Evolutionary conservation across 352 stramenopile species (phyloP).

Genomic region (Saprolegnia diclina): DNA sequence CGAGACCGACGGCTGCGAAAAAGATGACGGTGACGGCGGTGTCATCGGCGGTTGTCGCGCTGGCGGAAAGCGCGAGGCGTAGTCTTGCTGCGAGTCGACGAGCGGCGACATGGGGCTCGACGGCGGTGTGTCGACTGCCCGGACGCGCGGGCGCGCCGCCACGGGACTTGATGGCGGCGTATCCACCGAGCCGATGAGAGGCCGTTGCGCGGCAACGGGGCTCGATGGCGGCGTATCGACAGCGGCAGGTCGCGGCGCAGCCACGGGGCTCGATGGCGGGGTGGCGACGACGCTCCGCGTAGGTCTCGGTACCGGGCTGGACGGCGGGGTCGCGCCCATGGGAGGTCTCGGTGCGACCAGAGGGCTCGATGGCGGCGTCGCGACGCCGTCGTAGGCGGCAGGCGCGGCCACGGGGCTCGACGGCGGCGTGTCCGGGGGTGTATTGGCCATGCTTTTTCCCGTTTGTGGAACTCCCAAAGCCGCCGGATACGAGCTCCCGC

Average conservation of each 20-base stretch:
- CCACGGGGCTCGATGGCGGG: constrained; percentile 20
- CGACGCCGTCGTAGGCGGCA: constrained; percentile 44
- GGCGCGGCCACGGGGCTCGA: constrained; percentile 42
- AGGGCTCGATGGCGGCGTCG: constrained; percentile 28
- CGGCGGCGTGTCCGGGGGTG: constrained; percentile 52
- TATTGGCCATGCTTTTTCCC: background rate
- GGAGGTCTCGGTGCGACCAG: constrained; percentile 24
- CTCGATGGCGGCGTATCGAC: constrained; percentile 9
- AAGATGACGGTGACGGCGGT: constrained; percentile 46
- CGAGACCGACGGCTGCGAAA: constrained; percentile 67
- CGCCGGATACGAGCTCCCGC: background rate
- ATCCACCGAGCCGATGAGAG: background rate
- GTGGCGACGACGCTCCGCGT: background rate
- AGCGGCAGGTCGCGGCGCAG: background rate
- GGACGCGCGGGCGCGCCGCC: background rate
- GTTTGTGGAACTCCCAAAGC: background rate
- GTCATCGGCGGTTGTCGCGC: constrained; percentile 16
- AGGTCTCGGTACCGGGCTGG: constrained; percentile 22
- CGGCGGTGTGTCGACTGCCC: constrained; percentile 1
- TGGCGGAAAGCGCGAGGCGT: background rate
- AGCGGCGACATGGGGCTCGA: constrained; percentile 17
- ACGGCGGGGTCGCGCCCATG: constrained; percentile 47
- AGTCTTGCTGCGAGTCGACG: background rate
- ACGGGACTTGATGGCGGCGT: constrained; percentile 26
- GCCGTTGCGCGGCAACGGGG: background rate